phyloP scores from a whole-genome alignment of 345 rosid species.

The Salix koriyanagi region DNA sequence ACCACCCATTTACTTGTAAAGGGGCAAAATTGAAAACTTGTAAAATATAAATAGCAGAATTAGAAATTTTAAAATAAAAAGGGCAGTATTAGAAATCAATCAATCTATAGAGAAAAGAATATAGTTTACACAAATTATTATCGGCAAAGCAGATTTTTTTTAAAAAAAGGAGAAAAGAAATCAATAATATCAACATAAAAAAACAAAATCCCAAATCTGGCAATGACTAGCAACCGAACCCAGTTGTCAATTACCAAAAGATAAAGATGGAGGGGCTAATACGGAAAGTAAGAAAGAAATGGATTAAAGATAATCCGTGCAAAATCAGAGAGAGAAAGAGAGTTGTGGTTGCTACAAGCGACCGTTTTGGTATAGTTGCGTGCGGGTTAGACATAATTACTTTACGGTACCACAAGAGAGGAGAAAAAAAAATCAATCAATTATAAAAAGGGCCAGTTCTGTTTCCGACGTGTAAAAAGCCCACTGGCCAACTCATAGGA shows the following conservation, averaged over 20 bases:
- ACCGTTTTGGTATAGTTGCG: slow-evolving; percentile 15
- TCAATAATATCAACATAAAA: neutral
- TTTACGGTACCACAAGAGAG: slow-evolving; percentile 28
- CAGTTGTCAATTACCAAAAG: neutral
- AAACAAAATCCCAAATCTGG: too few species aligned
- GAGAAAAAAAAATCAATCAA: slow-evolving; percentile 10
- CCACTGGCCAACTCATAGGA: slow-evolving; percentile 2
- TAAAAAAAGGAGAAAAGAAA: neutral
- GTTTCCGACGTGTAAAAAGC: slow-evolving; percentile 1
- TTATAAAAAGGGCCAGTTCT: neutral
- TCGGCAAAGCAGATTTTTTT: too few species aligned
- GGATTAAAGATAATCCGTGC: slow-evolving; percentile 29
- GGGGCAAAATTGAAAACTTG: too few species aligned
- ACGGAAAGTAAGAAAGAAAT: neutral
- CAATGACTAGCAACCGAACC: neutral
- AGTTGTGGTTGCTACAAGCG: too few species aligned
- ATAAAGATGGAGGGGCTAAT: neutral
- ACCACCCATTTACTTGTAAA: too few species aligned
- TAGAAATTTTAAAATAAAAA: neutral
- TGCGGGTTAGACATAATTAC: slow-evolving; percentile 44
- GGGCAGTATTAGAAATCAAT: neutral
- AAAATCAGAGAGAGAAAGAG: too few species aligned
- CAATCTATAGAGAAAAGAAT: neutral
- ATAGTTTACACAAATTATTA: too few species aligned
- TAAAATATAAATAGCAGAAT: neutral